Conservation (phyloP, 768 basidiomycete genomes). For the Cantharellus anzutake region DNA sequence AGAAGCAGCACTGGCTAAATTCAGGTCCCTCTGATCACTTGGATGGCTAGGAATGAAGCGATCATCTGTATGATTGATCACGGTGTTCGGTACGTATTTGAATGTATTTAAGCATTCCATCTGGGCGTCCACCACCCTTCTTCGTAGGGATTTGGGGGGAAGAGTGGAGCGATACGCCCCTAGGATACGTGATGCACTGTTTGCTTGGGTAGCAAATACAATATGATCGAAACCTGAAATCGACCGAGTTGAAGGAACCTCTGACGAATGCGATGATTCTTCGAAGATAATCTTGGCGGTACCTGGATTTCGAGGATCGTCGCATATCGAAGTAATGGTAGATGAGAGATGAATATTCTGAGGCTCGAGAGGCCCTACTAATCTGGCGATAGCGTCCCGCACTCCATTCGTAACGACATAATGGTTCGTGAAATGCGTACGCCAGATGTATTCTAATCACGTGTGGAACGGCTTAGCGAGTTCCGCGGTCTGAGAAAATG, state of each 20-base stretch:
- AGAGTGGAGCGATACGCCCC: slow-evolving; percentile 26
- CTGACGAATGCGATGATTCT: not conserved
- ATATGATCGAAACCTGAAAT: slow-evolving; percentile 39
- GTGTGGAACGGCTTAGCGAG: not conserved
- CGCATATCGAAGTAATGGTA: slow-evolving; percentile 27
- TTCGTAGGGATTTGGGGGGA: slow-evolving; percentile 13
- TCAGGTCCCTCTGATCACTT: slow-evolving; percentile 43
- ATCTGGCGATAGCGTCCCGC: slow-evolving; percentile 33
- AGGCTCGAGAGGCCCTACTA: slow-evolving; percentile 23
- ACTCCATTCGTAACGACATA: slow-evolving; percentile 45
- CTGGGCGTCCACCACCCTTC: slow-evolving; percentile 19
- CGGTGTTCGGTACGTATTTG: slow-evolving; percentile 24
- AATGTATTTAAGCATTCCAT: slow-evolving; percentile 34
- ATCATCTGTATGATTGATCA: slow-evolving; percentile 37
- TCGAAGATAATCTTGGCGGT: slow-evolving; percentile 19
- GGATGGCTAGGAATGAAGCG: slow-evolving; percentile 32
- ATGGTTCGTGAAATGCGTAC: slow-evolving; percentile 47
- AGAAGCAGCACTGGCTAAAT: slow-evolving; percentile 25
- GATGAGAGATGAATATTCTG: slow-evolving; percentile 37
- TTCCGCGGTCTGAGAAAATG: not conserved
- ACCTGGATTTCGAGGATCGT: slow-evolving; percentile 19
- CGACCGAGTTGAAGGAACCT: not conserved
- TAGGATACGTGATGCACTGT: slow-evolving; percentile 36
- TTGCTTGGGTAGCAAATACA: slow-evolving; percentile 57
- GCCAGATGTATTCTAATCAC: slow-evolving; percentile 44